Evolutionary conservation across 192 early-diverging fungal genomes (phyloP), one percentile per base, ranked within the genome.

Genomic region (Backusella liffmaniae): DNA sequence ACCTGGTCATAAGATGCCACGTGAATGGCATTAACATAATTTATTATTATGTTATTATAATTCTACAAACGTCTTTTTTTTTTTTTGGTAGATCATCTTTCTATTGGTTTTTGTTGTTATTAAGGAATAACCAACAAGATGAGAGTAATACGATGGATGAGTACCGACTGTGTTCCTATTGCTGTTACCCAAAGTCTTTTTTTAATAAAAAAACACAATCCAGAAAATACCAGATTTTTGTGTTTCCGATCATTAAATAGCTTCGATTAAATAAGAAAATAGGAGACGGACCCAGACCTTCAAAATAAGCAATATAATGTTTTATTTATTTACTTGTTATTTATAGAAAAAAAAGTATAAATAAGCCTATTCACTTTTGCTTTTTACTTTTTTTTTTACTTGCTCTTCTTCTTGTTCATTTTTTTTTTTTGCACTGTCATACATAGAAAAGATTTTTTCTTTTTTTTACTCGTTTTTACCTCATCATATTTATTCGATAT

Each of bases 221-320:
- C 53, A 59, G 53, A 59, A 59, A 59, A 59, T 23, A 26, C 4
- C 9, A 10, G 21, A 59, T 59, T 59, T 59, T 59, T 59, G 53
- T 59, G 53, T 59, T 59, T 59, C 53, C 53, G 53, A 59, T 59
- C 53, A 59, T 59, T 59, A 23, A 59, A 59, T 21, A 59, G 53
- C 53, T 26, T 59, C 23, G 53, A 26, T 23, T 23, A 59, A 53
- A 59, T 23, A 59, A 29, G 21, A 26, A 59, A 59, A 59, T 59
- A 59, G 53, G 53, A 59, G 53, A 59, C 29, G 53, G 53, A 59
- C 53, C 53, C 53, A 59, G 53, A 59, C 53, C 23, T 59, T 59
- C 53, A 59, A 59, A 59, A 59, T 26, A 26, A 59, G 53, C 21
- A 59, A 59, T 23, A 59, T 16, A 44, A 44, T 44, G 15, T 66